These are phyloP conservation scores for Russula emetica DNA, from an alignment of 768 basidiomycete species.

Conservation along the genomic window DNA sequence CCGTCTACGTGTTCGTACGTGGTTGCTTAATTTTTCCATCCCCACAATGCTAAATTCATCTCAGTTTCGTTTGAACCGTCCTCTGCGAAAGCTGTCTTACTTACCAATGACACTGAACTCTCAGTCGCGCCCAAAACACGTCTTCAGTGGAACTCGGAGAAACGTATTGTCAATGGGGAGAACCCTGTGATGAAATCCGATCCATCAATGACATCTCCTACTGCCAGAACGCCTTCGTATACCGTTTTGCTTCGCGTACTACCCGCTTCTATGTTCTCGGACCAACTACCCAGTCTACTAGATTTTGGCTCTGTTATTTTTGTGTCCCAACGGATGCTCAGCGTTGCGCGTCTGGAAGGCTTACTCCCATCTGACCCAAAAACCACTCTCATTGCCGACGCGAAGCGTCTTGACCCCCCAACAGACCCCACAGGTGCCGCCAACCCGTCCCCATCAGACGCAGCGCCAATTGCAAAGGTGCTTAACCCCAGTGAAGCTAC, in stretches of 20 bases:
- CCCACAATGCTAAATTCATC: neutral
- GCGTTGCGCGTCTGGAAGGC: conserved; percentile 15
- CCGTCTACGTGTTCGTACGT: conserved; percentile 75
- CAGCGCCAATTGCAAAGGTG: conserved; percentile 15
- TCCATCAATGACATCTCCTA: neutral
- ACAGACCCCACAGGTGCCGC: conserved; percentile 17
- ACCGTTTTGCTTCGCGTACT: conserved; percentile 23
- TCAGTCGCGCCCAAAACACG: conserved; percentile 65
- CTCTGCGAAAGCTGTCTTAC: conserved; percentile 58
- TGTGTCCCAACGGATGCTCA: conserved; percentile 20
- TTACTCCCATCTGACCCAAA: conserved; percentile 21
- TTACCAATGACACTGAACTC: conserved; percentile 87
- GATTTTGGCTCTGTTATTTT: conserved; percentile 18
- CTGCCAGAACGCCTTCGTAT: neutral
- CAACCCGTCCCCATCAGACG: conserved; percentile 11
- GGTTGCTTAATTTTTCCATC: neutral
- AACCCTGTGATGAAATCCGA: neutral
- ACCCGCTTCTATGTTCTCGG: conserved; percentile 20
- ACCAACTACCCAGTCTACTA: conserved; percentile 8
- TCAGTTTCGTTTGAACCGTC: conserved; percentile 64
- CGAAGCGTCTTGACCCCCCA: conserved; percentile 24
- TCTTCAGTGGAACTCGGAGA: conserved; percentile 11
- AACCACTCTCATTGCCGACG: conserved; percentile 5
- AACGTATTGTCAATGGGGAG: conserved; percentile 2
- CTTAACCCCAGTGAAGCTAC: conserved; percentile 20